Percentiles rank a stretch among this genome's conserved stretches.
phyloP scores from a whole-genome alignment of 495 filamentous ascomycete species.

The Penicilliopsis zonata region DNA sequence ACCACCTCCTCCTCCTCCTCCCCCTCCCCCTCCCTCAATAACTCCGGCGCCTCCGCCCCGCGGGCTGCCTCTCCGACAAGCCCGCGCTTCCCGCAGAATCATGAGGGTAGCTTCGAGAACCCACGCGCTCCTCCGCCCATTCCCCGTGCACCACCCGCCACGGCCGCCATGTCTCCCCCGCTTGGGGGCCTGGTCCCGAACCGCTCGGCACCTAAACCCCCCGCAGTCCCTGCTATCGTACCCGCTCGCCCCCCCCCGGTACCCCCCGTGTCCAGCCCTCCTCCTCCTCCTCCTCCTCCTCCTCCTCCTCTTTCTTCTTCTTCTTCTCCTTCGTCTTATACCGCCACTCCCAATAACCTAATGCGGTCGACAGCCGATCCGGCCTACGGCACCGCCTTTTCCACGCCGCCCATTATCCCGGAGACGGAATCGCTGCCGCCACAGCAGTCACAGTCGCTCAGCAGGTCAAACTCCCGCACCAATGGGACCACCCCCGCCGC shows the following conservation, averaged over 20 bases:
- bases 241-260: conserved; percentile 38
- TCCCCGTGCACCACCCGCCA: conserved; percentile 41
- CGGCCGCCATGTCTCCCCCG: conserved; percentile 14
- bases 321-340: too few relatives aligned
- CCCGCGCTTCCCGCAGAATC: conserved; percentile 83
- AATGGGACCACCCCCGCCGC: conserved; percentile 26
- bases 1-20: too few relatives aligned
- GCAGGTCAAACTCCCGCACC: conserved; percentile 25
- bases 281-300: too few relatives aligned
- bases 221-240: conserved; percentile 15
- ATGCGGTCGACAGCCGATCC: conserved; percentile 13
- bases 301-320: too few relatives aligned
- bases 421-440: conserved; percentile 47
- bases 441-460: conserved; percentile 28
- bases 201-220: conserved; percentile 32
- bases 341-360: conserved; percentile 8
- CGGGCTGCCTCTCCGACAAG: conserved; percentile 85
- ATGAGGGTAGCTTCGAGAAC: conserved; percentile 93
- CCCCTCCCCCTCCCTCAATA: too few relatives aligned
- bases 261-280: conserved; percentile 30
- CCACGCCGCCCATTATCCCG: conserved; percentile 25
- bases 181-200: conserved; percentile 27
- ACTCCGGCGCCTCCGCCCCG: too few relatives aligned
- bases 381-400: conserved; percentile 17
- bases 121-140: conserved; percentile 87